These are phyloP conservation scores for Torulaspora indica DNA, from an alignment of 805 yeast species.

Conservation along the genomic window DNA sequence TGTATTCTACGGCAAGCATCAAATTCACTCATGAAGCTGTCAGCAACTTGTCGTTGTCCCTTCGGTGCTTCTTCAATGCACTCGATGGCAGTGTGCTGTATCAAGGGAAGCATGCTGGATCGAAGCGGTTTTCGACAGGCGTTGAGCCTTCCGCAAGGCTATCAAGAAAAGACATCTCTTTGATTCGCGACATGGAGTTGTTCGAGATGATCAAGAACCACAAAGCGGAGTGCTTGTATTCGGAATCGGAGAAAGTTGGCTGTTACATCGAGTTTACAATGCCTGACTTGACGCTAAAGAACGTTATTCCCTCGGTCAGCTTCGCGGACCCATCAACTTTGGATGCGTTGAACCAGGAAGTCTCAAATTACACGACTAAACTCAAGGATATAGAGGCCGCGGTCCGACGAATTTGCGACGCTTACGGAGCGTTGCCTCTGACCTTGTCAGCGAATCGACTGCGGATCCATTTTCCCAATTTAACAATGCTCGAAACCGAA, in stretches of 20 bases:
- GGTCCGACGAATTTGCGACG: slow-evolving; percentile 43
- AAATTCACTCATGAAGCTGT: slow-evolving; percentile 50
- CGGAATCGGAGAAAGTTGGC: slow-evolving; percentile 35
- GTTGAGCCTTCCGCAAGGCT: slow-evolving; percentile 1
- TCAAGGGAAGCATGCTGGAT: slow-evolving; percentile 12
- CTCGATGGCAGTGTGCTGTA: slow-evolving; percentile 30
- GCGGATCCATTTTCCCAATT: slow-evolving; percentile 67
- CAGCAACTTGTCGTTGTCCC: slow-evolving; percentile 49
- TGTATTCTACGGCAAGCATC: slow-evolving; percentile 24
- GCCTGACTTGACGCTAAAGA: slow-evolving; percentile 34
- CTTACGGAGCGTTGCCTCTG: slow-evolving; percentile 63
- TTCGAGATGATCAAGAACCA: slow-evolving; percentile 32
- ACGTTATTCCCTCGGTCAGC: slow-evolving; percentile 39
- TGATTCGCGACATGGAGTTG: slow-evolving; percentile 24
- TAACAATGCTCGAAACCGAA: slow-evolving; percentile 56
- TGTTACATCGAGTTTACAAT: slow-evolving; percentile 56
- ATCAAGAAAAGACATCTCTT: slow-evolving; percentile 8
- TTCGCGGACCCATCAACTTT: slow-evolving; percentile 46
- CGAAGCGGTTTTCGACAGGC: slow-evolving; percentile 1
- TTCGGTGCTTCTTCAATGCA: slow-evolving; percentile 38
- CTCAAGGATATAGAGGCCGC: slow-evolving; percentile 43
- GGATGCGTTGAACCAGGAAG: slow-evolving; percentile 37
- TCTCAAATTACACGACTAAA: slow-evolving; percentile 39
- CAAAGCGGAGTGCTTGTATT: slow-evolving; percentile 12
- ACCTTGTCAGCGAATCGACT: slow-evolving; percentile 42